Evolutionary conservation across 2,329 filamentous ascomycete species (phyloP).

Genomic region (Chrysoporthe deuterocubensis): DNA sequence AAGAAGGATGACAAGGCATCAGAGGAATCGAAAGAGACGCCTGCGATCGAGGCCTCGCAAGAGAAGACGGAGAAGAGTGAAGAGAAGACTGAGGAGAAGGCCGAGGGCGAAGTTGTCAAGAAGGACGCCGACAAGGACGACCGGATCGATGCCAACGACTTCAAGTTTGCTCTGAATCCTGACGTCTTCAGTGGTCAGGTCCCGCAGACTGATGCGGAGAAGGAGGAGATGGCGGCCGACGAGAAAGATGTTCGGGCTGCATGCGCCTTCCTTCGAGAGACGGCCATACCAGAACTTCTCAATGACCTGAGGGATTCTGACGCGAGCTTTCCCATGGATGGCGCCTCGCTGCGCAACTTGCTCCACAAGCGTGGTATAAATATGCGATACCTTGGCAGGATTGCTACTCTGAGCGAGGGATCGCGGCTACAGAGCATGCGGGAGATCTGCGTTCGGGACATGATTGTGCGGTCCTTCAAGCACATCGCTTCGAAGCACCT

Average conservation of each 20-base stretch:
- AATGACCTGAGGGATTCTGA: conserved; percentile 90
- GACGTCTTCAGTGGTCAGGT: conserved; percentile 93
- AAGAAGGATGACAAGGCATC: conserved; percentile 39
- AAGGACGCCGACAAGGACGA: conserved; percentile 57
- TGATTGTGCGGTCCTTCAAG: conserved; percentile 95
- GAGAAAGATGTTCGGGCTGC: conserved; percentile 87
- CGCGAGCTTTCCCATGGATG: conserved; percentile 97
- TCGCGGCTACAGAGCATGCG: conserved; percentile 77
- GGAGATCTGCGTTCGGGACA: conserved; percentile 83
- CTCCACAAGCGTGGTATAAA: conserved; percentile 98
- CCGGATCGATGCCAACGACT: conserved; percentile 83
- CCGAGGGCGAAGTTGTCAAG: conserved; percentile 40
- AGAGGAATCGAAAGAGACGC: conserved; percentile 31
- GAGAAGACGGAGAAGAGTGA: conserved; percentile 34
- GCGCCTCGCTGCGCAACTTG: conserved; percentile 83
- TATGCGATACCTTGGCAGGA: conserved; percentile 88
- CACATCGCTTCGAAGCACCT: conserved; percentile 82
- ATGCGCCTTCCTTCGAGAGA: conserved; percentile 75
- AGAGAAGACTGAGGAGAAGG: conserved; percentile 39
- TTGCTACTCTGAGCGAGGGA: conserved; percentile 73
- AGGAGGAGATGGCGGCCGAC: conserved; percentile 78
- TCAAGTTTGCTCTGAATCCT: conserved; percentile 88
- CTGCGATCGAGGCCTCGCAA: conserved; percentile 15
- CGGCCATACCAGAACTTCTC: conserved; percentile 82
- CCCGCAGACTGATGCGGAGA: conserved; percentile 89